Evolutionary conservation across 1,284 basidiomycete species (phyloP).

Genomic region (Pyrrhoderma noxium): DNA sequence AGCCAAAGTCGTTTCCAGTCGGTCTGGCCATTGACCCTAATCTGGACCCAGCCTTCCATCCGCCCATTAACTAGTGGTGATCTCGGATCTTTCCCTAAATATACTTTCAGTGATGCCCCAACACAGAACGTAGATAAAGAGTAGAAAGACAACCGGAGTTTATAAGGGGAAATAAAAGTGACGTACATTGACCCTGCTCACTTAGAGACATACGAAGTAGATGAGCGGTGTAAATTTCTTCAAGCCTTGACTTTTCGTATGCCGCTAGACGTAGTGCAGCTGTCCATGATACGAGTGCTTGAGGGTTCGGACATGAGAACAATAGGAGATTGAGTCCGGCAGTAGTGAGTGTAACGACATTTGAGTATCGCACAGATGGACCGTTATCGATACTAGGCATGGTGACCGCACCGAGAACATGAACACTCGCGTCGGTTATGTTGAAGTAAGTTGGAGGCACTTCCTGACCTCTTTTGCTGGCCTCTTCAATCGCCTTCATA

Average conservation of each 20-base stretch:
- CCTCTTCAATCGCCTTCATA: slow-evolving; percentile 77
- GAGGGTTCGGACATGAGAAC: slow-evolving; percentile 75
- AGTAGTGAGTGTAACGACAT: slow-evolving; percentile 90
- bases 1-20: slow-evolving; percentile 96
- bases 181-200: slow-evolving; percentile 35
- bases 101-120: too few relatives aligned
- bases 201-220: slow-evolving; percentile 70
- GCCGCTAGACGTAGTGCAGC: slow-evolving; percentile 84
- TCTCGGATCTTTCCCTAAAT: slow-evolving; percentile 56
- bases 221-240: slow-evolving; percentile 97
- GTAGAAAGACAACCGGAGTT: slow-evolving; percentile 8
- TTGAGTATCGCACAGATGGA: slow-evolving; percentile 51
- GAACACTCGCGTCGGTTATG: slow-evolving; percentile 78
- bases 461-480: slow-evolving; percentile 71
- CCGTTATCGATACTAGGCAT: slow-evolving; percentile 40
- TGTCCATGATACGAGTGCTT: slow-evolving; percentile 81
- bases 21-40: slow-evolving; percentile 88
- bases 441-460: slow-evolving; percentile 85
- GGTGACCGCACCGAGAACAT: slow-evolving; percentile 68
- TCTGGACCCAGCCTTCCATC: slow-evolving; percentile 90
- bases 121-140: too few relatives aligned
- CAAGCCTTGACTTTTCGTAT: slow-evolving; percentile 94
- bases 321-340: slow-evolving; percentile 88
- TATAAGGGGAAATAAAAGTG: slow-evolving; percentile 6
- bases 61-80: slow-evolving; percentile 64